Evolutionary conservation across 169 alveolate species (phyloP), one percentile per base, ranked within the genome.

Genomic region (Plasmodium gonderi): DNA sequence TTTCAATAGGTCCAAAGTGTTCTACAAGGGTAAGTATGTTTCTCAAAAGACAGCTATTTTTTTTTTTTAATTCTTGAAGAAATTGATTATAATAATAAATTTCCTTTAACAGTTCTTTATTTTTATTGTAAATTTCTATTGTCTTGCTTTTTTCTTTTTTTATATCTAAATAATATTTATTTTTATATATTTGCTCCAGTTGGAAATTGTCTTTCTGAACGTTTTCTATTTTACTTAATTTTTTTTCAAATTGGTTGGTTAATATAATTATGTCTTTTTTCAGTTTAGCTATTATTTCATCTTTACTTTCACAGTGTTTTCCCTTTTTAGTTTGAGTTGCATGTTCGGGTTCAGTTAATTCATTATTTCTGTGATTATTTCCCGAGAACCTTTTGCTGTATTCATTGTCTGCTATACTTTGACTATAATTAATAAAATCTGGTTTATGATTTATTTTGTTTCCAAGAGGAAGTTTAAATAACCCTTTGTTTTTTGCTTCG

Each of bases 111-210:
- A 80, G 36, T 40, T 64, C 79, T 38, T 80, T 36, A 64, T 80
- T 80, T 80, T 80, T 36, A 69, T 45, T 47, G 42, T 12, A 45
- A 60, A 80, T 80, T 64, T 80, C 72, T 38, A 42, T 33, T 31
- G 49, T 49, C 47, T 65, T 80, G 17, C 17, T 80, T 80, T 80
- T 80, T 65, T 80, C 91, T 47, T 65, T 80, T 80, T 80, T 80
- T 20, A 80, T 80, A 80, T 80, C 91, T 40, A 64, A 36, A 33
- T 80, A 80, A 80, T 80, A 80, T 33, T 80, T 80, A 80, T 80
- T 80, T 42, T 80, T 80, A 80, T 80, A 80, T 3, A 80, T 80
- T 64, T 80, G 91, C 23, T 80, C 91, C 72, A 80, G 64, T 7
- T 80, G 91, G 23, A 80, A 80, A 44, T 80, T 80, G 72, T 80